Conservation (phyloP, 495 filamentous ascomycete species). For the Cercophora newfieldiana region DNA sequence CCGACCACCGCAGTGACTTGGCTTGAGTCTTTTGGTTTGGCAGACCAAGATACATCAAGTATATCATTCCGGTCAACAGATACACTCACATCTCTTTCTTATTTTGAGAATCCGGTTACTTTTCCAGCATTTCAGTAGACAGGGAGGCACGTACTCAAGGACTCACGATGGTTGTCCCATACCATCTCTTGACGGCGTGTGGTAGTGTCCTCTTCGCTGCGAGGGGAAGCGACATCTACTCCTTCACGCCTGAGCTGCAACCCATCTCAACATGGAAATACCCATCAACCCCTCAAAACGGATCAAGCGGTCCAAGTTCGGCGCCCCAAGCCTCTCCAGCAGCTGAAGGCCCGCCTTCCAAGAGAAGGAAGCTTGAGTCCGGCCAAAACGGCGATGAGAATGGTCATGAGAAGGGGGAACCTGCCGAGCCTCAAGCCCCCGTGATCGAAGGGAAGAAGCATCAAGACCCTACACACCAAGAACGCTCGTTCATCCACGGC, state of each 20-base stretch:
- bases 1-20: not conserved
- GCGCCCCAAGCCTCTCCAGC: slow-evolving; percentile 22
- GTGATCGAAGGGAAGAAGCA: slow-evolving; percentile 21
- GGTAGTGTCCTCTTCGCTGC: slow-evolving; percentile 45
- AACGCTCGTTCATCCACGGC: slow-evolving; percentile 49
- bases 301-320: not conserved
- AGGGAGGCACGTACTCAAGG: not conserved
- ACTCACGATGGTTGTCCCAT: slow-evolving; percentile 38
- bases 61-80: not conserved
- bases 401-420: slow-evolving; percentile 11
- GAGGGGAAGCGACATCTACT: slow-evolving; percentile 42
- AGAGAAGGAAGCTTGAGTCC: slow-evolving; percentile 30
- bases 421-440: not conserved
- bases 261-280: slow-evolving; percentile 45
- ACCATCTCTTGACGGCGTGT: slow-evolving; percentile 42
- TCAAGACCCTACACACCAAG: slow-evolving; percentile 15
- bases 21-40: too few relatives aligned
- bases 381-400: slow-evolving; percentile 10
- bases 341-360: slow-evolving; percentile 33
- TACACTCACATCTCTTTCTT: not conserved
- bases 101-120: too few relatives aligned
- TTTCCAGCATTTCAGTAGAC: not conserved
- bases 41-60: too few relatives aligned
- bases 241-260: slow-evolving; percentile 37
- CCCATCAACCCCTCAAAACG: slow-evolving; percentile 22